A percentile compares a stretch with the other conserved stretches of the same genome.
Evolutionary conservation across 2,329 filamentous ascomycete genomes (phyloP).

Genomic region (Colletotrichum trifolii): DNA sequence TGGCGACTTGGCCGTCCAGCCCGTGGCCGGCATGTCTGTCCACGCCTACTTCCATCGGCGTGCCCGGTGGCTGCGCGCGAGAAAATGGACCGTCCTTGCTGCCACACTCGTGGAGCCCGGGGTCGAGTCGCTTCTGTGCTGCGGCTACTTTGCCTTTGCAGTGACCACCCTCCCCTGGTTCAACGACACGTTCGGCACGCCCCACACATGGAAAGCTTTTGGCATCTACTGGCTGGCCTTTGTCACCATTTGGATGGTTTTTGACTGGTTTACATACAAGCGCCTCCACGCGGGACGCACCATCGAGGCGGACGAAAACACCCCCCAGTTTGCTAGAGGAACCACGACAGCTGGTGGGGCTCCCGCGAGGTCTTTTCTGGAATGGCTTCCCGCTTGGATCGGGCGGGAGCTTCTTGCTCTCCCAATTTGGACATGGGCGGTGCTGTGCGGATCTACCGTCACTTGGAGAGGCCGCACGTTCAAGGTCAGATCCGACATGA

Average conservation of each 20-base stretch:
- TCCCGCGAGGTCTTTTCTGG: constrained; percentile 66
- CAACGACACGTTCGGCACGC: constrained; percentile 60
- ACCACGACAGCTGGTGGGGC: constrained; percentile 49
- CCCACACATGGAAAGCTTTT: constrained; percentile 76
- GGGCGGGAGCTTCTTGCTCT: constrained; percentile 85
- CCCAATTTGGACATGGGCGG: constrained; percentile 91
- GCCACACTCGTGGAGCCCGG: constrained; percentile 94
- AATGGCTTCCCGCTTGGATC: constrained; percentile 87
- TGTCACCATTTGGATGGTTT: constrained; percentile 75
- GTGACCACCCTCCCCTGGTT: constrained; percentile 79
- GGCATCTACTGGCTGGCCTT: constrained; percentile 72
- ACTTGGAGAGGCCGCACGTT: constrained; percentile 89
- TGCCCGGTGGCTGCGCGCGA: constrained; percentile 89
- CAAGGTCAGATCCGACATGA: constrained; percentile 85
- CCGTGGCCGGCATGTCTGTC: constrained; percentile 84
- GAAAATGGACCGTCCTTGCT: constrained; percentile 91
- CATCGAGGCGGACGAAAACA: constrained; percentile 76
- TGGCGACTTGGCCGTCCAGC: constrained; percentile 90
- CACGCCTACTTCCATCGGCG: constrained; percentile 81
- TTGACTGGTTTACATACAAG: constrained; percentile 80
- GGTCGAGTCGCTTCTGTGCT: constrained; percentile 88
- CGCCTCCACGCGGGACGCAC: constrained; percentile 79
- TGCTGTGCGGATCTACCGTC: constrained; percentile 88
- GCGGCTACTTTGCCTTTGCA: constrained; percentile 81
- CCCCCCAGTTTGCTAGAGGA: constrained; percentile 77